phyloP scores from a whole-genome alignment of 305 asterid species.

The Lippia alba region DNA sequence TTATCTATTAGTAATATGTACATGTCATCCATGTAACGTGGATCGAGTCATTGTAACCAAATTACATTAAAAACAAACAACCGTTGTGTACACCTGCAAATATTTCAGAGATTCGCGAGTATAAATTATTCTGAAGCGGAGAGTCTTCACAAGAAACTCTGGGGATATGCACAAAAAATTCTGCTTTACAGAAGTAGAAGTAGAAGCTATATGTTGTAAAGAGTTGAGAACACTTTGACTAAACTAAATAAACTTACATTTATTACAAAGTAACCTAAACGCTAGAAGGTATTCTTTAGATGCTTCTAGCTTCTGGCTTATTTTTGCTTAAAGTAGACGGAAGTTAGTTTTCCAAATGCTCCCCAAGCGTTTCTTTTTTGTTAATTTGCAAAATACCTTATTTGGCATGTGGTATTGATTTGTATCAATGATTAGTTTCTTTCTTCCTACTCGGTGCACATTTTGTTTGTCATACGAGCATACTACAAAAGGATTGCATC shows the following conservation, averaged over 20 bases:
- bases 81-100: not conserved
- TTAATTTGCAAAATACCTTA: not conserved
- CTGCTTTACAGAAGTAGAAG: too few species aligned
- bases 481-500: not conserved
- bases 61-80: not conserved
- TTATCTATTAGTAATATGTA: too few species aligned
- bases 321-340: too few species aligned
- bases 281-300: too few species aligned
- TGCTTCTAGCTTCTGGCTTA: too few species aligned
- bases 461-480: slow-evolving; percentile 2
- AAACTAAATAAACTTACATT: too few species aligned
- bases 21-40: not conserved
- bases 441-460: not conserved
- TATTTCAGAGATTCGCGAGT: not conserved
- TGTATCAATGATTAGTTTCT: not conserved
- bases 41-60: not conserved
- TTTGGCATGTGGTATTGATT: not conserved
- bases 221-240: too few species aligned
- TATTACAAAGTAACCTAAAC: too few species aligned
- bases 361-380: too few species aligned
- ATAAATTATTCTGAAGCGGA: not conserved
- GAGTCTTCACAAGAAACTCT: slow-evolving; percentile 9
- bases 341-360: too few species aligned
- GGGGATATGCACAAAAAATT: too few species aligned
- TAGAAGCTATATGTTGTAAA: too few species aligned